Evolutionary conservation across 257 asterid species (phyloP).

Genomic region (Ophiorrhiza pumila): DNA sequence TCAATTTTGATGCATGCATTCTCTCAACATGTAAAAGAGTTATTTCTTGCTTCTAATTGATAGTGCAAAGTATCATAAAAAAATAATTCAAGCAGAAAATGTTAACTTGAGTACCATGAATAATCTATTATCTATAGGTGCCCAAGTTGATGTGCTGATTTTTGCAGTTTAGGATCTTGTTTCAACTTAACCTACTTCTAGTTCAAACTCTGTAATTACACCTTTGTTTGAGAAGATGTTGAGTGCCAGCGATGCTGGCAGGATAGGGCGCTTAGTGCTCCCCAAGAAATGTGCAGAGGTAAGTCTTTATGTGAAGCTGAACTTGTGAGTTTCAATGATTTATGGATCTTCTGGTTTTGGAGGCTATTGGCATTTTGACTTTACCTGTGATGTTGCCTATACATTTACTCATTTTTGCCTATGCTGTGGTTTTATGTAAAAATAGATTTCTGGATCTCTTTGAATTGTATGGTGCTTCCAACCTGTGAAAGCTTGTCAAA

Average conservation of each 20-base stretch:
- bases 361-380: not conserved
- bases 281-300: conserved; percentile 99
- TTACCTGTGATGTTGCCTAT: not conserved
- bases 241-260: conserved; percentile 95
- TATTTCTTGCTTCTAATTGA: no score
- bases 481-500: not conserved
- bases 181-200: conserved; percentile 47
- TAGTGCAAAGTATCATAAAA: not conserved
- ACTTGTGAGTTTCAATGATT: not conserved
- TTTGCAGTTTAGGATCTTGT: conserved; percentile 2
- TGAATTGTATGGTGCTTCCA: not conserved
- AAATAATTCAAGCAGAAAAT: not conserved
- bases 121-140: not conserved
- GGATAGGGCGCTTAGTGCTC: conserved; percentile 87
- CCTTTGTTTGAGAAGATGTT: conserved; percentile 93
- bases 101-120: not conserved
- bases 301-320: conserved; percentile 25
- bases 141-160: not conserved
- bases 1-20: not conserved
- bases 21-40: not conserved
- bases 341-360: not conserved
- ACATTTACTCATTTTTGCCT: not conserved
- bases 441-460: not conserved
- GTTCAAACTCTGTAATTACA: conserved; percentile 65
- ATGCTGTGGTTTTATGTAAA: not conserved